These are phyloP conservation scores for Misopates orontium DNA, from an alignment of 257 asterid species.

Conservation along the genomic window DNA sequence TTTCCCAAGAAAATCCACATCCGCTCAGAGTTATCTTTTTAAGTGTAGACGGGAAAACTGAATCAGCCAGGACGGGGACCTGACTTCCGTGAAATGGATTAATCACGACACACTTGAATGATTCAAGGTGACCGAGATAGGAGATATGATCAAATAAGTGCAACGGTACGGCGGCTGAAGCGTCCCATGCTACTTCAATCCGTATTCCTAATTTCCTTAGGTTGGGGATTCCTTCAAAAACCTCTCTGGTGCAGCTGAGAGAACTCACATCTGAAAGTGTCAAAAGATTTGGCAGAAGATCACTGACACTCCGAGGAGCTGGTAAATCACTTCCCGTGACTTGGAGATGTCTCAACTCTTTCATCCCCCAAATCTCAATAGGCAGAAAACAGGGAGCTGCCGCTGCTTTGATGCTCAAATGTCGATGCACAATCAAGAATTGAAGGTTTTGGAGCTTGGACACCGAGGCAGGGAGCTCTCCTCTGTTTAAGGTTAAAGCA, in stretches of 20 bases:
- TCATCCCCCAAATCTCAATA: slow-evolving; percentile 1
- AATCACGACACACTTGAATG: not conserved
- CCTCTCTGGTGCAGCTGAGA: not conserved
- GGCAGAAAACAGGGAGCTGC: too few species aligned
- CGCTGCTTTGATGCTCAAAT: too few species aligned
- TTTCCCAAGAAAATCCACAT: not conserved
- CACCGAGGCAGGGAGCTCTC: too few species aligned
- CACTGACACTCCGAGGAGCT: not conserved
- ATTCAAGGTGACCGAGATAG: not conserved
- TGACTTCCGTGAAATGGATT: not conserved
- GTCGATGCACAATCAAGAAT: too few species aligned
- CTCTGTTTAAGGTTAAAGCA: too few species aligned
- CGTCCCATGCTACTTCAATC: not conserved
- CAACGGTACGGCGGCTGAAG: too few species aligned
- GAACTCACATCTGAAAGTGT: not conserved
- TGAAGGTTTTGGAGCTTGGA: too few species aligned
- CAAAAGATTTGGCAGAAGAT: not conserved
- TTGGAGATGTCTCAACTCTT: not conserved
- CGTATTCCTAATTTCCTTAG: not conserved
- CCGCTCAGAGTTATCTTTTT: not conserved
- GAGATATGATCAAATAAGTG: not conserved
- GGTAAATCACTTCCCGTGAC: not conserved
- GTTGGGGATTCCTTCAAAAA: not conserved
- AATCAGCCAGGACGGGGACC: not conserved
- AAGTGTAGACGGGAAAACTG: not conserved